phyloP scores from a whole-genome alignment of 345 rosid genomes.

The Eucalyptus tenuipes region DNA sequence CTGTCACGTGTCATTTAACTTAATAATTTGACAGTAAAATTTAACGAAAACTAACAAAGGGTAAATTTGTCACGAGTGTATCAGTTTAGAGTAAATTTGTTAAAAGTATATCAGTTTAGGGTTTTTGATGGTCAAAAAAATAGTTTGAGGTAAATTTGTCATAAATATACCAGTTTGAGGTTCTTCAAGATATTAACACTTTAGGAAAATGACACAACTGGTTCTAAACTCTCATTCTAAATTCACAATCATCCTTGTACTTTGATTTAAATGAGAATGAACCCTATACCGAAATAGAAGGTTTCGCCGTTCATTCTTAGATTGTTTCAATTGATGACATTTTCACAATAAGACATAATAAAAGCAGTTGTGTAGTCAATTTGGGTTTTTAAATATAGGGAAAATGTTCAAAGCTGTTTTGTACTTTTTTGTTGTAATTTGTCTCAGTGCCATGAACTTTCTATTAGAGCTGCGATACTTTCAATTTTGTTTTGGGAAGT shows the following conservation, averaged over 20 bases:
- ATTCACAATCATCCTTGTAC: neutral
- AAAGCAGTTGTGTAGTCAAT: neutral
- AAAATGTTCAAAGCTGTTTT: neutral
- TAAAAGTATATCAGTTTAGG: too few relatives aligned
- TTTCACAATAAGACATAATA: neutral
- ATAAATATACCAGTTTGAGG: too few relatives aligned
- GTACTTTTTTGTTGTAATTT: neutral
- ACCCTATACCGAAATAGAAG: neutral
- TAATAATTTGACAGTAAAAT: too few relatives aligned
- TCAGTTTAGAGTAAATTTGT: too few relatives aligned
- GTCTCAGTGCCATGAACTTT: neutral
- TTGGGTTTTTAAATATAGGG: neutral
- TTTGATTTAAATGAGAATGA: neutral
- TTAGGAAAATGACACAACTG: neutral
- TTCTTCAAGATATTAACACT: too few relatives aligned
- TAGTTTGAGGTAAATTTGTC: too few relatives aligned
- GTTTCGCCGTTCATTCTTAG: neutral
- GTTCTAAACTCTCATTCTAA: neutral
- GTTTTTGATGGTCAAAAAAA: too few relatives aligned
- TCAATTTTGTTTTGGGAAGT: neutral
- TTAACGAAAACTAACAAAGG: too few relatives aligned
- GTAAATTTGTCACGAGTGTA: too few relatives aligned
- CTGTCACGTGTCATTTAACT: too few relatives aligned
- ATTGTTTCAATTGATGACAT: neutral
- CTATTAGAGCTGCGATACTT: neutral